Evolutionary conservation across 176 grass and related monocot species (phyloP).

Genomic region (Raddia guianensis): DNA sequence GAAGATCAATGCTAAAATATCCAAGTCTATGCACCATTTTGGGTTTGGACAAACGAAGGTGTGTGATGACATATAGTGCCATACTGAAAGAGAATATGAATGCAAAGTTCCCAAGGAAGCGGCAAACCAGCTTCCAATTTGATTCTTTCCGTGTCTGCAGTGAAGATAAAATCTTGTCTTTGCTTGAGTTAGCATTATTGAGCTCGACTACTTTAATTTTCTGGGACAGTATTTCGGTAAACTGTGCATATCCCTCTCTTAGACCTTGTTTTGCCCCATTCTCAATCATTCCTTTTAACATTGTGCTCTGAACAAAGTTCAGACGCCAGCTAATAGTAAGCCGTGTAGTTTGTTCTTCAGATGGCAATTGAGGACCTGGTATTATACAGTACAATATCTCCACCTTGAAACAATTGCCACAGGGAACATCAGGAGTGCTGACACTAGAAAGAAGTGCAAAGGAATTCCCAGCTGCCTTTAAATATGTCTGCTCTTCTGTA

Average conservation of each 20-base stretch:
- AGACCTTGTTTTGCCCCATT: slow-evolving; percentile 84
- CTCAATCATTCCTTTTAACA: slow-evolving; percentile 96
- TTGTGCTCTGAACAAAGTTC: slow-evolving; percentile 91
- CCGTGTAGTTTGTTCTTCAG: slow-evolving; percentile 62
- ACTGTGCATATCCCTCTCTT: slow-evolving; percentile 74
- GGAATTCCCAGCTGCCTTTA: slow-evolving; percentile 65
- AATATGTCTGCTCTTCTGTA: slow-evolving; percentile 81
- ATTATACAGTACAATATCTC: slow-evolving; percentile 76
- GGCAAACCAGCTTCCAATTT: slow-evolving; percentile 64
- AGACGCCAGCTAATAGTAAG: slow-evolving; percentile 80
- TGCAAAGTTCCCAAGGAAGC: slow-evolving; percentile 86
- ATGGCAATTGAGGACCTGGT: slow-evolving; percentile 59
- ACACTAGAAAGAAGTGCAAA: slow-evolving; percentile 67
- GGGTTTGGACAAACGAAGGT: slow-evolving; percentile 63
- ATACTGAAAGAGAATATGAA: slow-evolving; percentile 62
- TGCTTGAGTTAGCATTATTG: slow-evolving; percentile 58
- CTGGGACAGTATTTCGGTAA: slow-evolving; percentile 74
- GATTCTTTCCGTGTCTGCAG: slow-evolving; percentile 71
- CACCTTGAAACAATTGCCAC: slow-evolving; percentile 74
- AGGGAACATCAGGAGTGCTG: slow-evolving; percentile 84
- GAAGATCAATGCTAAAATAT: slow-evolving; percentile 85
- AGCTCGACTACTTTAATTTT: slow-evolving; percentile 63
- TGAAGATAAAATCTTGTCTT: slow-evolving; percentile 81
- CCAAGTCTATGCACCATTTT: slow-evolving; percentile 75
- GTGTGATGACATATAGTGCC: slow-evolving; percentile 56